Evolutionary conservation across 306 rosid genomes (phyloP).

Genomic region (Nissolia schottii): DNA sequence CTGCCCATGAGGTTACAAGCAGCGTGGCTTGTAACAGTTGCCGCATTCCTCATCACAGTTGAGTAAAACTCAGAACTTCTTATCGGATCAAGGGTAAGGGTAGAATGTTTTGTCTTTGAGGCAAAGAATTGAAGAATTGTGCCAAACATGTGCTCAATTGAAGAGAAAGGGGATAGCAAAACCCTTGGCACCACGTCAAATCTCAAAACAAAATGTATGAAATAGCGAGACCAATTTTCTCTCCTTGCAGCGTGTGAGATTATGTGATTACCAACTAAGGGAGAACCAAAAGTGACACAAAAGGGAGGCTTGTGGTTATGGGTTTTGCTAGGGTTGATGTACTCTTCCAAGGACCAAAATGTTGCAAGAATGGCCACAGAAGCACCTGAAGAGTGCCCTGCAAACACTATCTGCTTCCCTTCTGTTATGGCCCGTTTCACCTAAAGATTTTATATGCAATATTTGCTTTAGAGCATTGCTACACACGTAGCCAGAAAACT

Average conservation of each 20-base stretch:
- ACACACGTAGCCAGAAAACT: no score
- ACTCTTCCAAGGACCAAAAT: slow-evolving; percentile 52
- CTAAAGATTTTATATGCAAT: slow-evolving; percentile 32
- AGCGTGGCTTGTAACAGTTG: slow-evolving; percentile 48
- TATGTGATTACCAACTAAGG: slow-evolving; percentile 61
- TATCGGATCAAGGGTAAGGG: not conserved
- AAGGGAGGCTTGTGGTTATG: not conserved
- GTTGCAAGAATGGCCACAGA: slow-evolving; percentile 60
- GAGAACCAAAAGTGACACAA: slow-evolving; percentile 80
- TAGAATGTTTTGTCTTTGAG: not conserved
- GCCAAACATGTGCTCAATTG: slow-evolving; percentile 20
- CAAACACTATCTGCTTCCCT: slow-evolving; percentile 45
- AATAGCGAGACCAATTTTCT: slow-evolving; percentile 59
- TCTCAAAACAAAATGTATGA: slow-evolving; percentile 58
- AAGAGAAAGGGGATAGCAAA: slow-evolving; percentile 57
- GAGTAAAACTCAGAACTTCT: slow-evolving; percentile 20
- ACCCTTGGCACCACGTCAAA: slow-evolving; percentile 66
- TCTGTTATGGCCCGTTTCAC: slow-evolving; percentile 29
- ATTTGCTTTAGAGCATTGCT: not conserved
- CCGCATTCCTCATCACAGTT: slow-evolving; percentile 49
- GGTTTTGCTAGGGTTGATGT: not conserved
- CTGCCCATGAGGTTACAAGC: slow-evolving; percentile 75
- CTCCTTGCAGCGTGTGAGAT: slow-evolving; percentile 73
- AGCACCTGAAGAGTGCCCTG: slow-evolving; percentile 77
- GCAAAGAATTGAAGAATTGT: slow-evolving; percentile 31